Evolutionary conservation across 2,329 filamentous ascomycete genomes (phyloP), one percentile per base, ranked within the genome.

Genomic region (Cladosporium oxysporum): DNA sequence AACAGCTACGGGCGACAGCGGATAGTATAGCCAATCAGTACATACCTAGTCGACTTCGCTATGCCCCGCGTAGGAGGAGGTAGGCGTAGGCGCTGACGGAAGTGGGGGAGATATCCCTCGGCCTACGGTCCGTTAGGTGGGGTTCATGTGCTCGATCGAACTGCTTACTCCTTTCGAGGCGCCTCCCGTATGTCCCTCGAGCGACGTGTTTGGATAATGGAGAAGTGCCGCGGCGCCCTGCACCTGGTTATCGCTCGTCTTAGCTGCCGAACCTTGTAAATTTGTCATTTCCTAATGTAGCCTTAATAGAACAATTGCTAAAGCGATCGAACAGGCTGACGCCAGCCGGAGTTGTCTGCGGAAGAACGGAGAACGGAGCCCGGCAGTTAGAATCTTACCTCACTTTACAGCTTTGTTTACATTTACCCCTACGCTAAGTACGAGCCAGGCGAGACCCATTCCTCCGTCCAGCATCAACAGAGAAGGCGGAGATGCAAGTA

Each of bases 391-490:
- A 26, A 33, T n/a, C 58, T 49, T 33, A 31, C 18, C 52, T 55
- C 28, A n/a, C 28, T 33, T n/a, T 29, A 52, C 47, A 23, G 29
- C 21, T 35, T 33, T 50, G 21, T 62, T 60, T 49, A 55, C 31
- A 60, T 60, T 60, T 60, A 60, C 28, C 58, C 47, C 26, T 37
- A 37, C 60, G 33, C 60, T 53, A 52, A 62, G 8, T 41, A 28
- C 18, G 41, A 44, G 60, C 26, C 60, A 29, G 53, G 60, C 47
- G 47, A 33, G 37, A 35, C n/a, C 33, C 16, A 23, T 26, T 23
- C 60, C 47, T 53, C 49, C 49, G 33, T 53, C 50, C 61, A 49
- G 59, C 18, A 57, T 26, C 18, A 37, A 47, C 12, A 16, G 35
- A 62, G 35, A 41, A 8, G 28, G 21, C 61, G 61, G 61, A 57